Evolutionary conservation across 2,329 filamentous ascomycete species (phyloP).

Genomic region (Ophidiomyces ophidiicola): DNA sequence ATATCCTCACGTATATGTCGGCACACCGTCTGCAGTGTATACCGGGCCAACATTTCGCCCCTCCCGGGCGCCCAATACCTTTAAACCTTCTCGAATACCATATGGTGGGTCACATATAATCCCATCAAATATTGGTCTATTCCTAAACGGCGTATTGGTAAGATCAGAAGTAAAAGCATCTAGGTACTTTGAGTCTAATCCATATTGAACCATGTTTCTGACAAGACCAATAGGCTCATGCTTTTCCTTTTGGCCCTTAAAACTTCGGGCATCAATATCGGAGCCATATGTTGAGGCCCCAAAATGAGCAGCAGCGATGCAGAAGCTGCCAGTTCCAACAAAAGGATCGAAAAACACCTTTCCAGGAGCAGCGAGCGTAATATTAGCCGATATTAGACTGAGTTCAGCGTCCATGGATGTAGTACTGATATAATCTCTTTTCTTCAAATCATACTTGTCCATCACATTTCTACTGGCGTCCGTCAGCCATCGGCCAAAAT

Average conservation of each 20-base stretch:
- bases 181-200: constrained; percentile 51
- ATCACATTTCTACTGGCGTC: constrained; percentile 55
- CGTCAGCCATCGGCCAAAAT: constrained; percentile 61
- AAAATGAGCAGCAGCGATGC: constrained; percentile 79
- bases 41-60: constrained; percentile 41
- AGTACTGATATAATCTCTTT: constrained; percentile 82
- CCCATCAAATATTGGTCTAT: constrained; percentile 58
- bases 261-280: constrained; percentile 85
- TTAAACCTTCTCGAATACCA: constrained; percentile 81
- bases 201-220: constrained; percentile 79
- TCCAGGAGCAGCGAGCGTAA: constrained; percentile 68
- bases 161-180: constrained; percentile 77
- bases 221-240: constrained; percentile 35
- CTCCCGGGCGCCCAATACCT: constrained; percentile 69
- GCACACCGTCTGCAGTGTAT: constrained; percentile 52
- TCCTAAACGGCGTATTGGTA: constrained; percentile 67
- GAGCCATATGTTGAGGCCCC: constrained; percentile 73
- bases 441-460: constrained; percentile 76
- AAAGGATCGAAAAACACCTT: constrained; percentile 92
- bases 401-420: constrained; percentile 97
- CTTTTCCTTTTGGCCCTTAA: constrained; percentile 49
- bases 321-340: constrained; percentile 87
- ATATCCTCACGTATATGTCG: constrained; percentile 51
- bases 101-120: constrained; percentile 96
- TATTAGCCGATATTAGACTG: constrained; percentile 80